Conservation (phyloP, 805 yeast species). For the Kregervanrija delftensis region DNA sequence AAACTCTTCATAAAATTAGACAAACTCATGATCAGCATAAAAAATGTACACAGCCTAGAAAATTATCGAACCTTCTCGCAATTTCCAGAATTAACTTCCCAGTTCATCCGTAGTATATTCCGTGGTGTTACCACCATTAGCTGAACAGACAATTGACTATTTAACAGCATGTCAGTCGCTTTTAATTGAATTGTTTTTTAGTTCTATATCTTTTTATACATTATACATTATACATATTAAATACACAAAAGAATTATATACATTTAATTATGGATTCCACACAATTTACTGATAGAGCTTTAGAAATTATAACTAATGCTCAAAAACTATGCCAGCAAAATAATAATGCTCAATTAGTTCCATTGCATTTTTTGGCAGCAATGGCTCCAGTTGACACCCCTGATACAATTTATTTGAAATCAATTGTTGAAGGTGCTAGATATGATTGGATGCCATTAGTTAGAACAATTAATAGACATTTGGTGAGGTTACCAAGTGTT, state of each 20-base stretch:
- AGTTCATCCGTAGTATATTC: too few relatives aligned
- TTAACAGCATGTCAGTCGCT: too few relatives aligned
- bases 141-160: too few relatives aligned
- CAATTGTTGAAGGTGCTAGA: conserved; percentile 77
- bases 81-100: too few relatives aligned
- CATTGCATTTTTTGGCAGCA: conserved; percentile 89
- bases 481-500: conserved; percentile 84
- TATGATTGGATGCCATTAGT: conserved; percentile 81
- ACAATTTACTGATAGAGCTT: conserved; percentile 91
- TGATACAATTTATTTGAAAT: conserved; percentile 62
- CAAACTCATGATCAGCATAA: too few relatives aligned
- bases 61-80: too few relatives aligned
- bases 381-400: conserved; percentile 59
- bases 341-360: conserved; percentile 73
- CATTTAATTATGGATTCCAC: conserved; percentile 46
- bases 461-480: conserved; percentile 69
- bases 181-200: neutral
- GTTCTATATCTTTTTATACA: neutral
- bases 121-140: too few relatives aligned
- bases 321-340: conserved; percentile 78
- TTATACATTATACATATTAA: conserved; percentile 1
- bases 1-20: too few relatives aligned
- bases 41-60: too few relatives aligned
- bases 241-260: neutral
- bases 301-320: conserved; percentile 72